These are phyloP conservation scores for Herpetomonas tarakana DNA, from an alignment of 208 protist species.

Conservation along the genomic window DNA sequence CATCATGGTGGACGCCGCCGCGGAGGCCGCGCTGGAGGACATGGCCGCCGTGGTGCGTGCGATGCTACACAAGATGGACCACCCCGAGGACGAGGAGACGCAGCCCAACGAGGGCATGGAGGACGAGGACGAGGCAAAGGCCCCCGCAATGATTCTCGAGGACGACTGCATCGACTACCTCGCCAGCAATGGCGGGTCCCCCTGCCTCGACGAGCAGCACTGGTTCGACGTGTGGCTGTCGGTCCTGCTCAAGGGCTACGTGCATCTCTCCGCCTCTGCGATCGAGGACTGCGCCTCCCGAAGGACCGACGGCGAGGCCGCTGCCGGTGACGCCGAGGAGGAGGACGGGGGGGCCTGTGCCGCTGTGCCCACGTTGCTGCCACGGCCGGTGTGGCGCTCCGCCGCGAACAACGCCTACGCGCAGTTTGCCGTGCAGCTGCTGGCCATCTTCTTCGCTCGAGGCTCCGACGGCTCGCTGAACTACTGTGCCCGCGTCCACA, in stretches of 20 bases:
- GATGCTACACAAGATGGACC: neutral
- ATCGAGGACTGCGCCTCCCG: slow-evolving; percentile 4
- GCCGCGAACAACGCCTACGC: slow-evolving; percentile 29
- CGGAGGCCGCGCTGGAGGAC: neutral
- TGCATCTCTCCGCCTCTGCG: slow-evolving; percentile 15
- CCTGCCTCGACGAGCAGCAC: slow-evolving; percentile 17
- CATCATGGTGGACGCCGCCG: neutral
- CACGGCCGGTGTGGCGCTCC: slow-evolving; percentile 17
- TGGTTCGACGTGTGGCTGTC: slow-evolving; percentile 24
- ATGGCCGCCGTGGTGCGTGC: neutral
- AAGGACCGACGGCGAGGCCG: neutral
- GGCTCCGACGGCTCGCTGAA: slow-evolving; percentile 36
- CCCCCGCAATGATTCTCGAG: slow-evolving; percentile 6
- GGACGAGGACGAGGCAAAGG: slow-evolving; percentile 1
- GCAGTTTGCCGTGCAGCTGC: slow-evolving; percentile 33
- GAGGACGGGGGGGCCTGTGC: neutral
- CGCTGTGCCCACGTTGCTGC: slow-evolving; percentile 15
- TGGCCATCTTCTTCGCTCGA: slow-evolving; percentile 38
- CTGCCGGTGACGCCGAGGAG: slow-evolving; percentile 1
- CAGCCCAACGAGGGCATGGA: neutral
- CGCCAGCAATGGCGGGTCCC: slow-evolving; percentile 21
- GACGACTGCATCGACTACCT: slow-evolving; percentile 39
- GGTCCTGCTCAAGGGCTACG: slow-evolving; percentile 22
- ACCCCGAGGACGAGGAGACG: neutral
- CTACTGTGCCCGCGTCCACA: slow-evolving; percentile 40